Conservation (phyloP, 202 grass and related monocot species). For the Saccharum hybrid region DNA sequence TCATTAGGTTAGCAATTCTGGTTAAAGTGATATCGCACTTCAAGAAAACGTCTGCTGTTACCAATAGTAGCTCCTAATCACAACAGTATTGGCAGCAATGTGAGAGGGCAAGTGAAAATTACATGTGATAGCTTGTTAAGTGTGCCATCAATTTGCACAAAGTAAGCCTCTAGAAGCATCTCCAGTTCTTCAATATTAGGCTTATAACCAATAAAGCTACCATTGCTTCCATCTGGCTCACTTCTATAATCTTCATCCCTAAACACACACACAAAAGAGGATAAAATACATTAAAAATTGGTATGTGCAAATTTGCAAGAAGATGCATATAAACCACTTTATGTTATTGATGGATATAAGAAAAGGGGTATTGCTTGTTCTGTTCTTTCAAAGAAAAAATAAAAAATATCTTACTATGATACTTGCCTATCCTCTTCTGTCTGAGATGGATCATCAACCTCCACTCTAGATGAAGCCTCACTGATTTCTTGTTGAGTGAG, state of each 20-base stretch:
- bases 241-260: conserved; percentile 78
- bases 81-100: conserved; percentile 2
- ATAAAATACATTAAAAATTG: conserved; percentile 9
- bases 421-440: conserved; percentile 65
- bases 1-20: not conserved
- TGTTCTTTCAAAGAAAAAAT: conserved; percentile 7
- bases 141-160: conserved; percentile 92
- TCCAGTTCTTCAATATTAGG: conserved; percentile 92
- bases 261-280: conserved; percentile 28
- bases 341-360: conserved; percentile 12
- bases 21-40: not conserved
- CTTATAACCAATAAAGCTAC: conserved; percentile 71
- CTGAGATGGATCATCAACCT: conserved; percentile 56
- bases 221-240: conserved; percentile 61
- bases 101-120: conserved; percentile 40
- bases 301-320: conserved; percentile 20
- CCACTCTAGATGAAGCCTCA: conserved; percentile 68
- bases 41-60: not conserved
- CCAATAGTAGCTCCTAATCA: conserved; percentile 10
- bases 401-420: conserved; percentile 18
- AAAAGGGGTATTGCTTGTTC: not conserved
- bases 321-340: not conserved
- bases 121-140: conserved; percentile 94
- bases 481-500: conserved; percentile 63
- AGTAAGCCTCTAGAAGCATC: conserved; percentile 97